Percentiles rank a stretch among this genome's conserved stretches.
Conservation (phyloP, 2,329 filamentous ascomycete species). For the Penicillium sp. region DNA sequence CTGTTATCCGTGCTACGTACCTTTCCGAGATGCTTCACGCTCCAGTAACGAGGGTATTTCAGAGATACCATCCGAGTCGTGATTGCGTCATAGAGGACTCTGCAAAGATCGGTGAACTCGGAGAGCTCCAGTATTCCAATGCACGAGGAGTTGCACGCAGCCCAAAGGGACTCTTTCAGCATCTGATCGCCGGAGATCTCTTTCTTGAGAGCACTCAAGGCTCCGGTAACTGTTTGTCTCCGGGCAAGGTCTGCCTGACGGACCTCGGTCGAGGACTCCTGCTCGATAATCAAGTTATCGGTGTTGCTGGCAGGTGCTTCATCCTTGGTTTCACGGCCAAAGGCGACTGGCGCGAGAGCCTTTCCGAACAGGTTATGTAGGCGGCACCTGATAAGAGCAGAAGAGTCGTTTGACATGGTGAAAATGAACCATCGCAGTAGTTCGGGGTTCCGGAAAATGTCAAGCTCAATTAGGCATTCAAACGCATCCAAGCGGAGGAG, state of each 20-base stretch:
- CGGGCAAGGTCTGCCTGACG: conserved; percentile 48
- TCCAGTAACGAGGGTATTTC: conserved; percentile 52
- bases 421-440: conserved; percentile 52
- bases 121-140: conserved; percentile 48
- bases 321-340: conserved; percentile 45
- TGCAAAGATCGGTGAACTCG: conserved; percentile 52
- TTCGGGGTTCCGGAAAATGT: conserved; percentile 44
- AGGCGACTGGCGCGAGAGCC: conserved; percentile 51
- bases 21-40: conserved; percentile 42
- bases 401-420: conserved; percentile 49
- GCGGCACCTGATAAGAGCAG: too few relatives aligned
- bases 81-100: conserved; percentile 47
- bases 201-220: conserved; percentile 48
- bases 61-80: conserved; percentile 42
- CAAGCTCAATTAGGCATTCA: conserved; percentile 50
- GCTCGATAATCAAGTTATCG: conserved; percentile 50
- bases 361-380: too few relatives aligned
- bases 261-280: conserved; percentile 44
- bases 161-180: conserved; percentile 49
- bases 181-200: conserved; percentile 47
- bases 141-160: conserved; percentile 46
- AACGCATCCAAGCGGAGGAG: conserved; percentile 54
- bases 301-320: conserved; percentile 25
- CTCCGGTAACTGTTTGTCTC: conserved; percentile 50
- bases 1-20: too few relatives aligned